phyloP scores from a whole-genome alignment of 1,139 yeast species.

The Trichomonascaceae sp. region DNA sequence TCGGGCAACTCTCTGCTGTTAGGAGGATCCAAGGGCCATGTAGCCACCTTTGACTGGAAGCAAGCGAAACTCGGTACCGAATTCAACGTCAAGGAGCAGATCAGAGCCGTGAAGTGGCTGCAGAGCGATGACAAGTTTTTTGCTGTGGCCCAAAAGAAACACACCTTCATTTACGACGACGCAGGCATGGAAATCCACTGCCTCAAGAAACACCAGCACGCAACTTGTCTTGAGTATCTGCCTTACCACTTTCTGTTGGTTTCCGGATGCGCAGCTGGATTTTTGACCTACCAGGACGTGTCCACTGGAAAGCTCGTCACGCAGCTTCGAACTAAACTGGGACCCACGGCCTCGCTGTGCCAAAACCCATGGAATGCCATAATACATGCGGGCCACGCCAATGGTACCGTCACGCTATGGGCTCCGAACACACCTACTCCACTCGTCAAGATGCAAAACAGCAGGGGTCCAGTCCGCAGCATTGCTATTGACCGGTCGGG shows the following conservation, averaged over 20 bases:
- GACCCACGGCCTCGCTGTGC: constrained; percentile 78
- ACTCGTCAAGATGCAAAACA: constrained; percentile 64
- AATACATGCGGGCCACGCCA: constrained; percentile 84
- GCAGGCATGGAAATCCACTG: constrained; percentile 88
- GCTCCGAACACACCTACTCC: constrained; percentile 84
- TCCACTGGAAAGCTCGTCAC: constrained; percentile 81
- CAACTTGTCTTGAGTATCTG: constrained; percentile 68
- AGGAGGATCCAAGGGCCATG: constrained; percentile 88
- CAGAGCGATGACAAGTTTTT: constrained; percentile 79
- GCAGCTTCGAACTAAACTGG: constrained; percentile 75
- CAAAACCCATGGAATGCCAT: constrained; percentile 96
- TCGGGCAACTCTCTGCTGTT: constrained; percentile 77
- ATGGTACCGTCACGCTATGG: constrained; percentile 91
- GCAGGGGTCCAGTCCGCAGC: constrained; percentile 80
- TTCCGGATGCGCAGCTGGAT: constrained; percentile 82
- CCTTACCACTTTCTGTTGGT: constrained; percentile 86
- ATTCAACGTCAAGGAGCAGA: constrained; percentile 75
- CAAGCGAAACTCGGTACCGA: constrained; percentile 73
- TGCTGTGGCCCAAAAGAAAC: constrained; percentile 95
- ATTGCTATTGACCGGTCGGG: constrained; percentile 88
- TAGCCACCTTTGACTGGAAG: constrained; percentile 95
- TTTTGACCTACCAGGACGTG: constrained; percentile 84
- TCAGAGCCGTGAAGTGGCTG: constrained; percentile 76
- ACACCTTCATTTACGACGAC: constrained; percentile 83
- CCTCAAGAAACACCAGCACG: constrained; percentile 79